Base-by-base conservation (phyloP, 2,329 filamentous ascomycete species). In the Penicillium sp. region DNA sequence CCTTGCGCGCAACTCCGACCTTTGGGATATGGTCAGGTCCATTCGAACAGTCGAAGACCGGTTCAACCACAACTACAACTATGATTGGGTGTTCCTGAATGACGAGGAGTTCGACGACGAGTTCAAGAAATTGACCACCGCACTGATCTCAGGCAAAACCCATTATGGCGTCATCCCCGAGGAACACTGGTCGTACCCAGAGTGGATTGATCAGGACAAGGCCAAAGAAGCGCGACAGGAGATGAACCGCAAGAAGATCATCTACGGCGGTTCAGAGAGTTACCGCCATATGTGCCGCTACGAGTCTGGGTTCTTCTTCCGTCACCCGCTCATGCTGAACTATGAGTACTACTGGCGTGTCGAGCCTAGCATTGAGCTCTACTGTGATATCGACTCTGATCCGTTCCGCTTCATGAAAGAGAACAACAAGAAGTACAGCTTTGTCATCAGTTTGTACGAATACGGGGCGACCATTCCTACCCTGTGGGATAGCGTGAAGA, bases 271-370 rank as follows among this genome's bases (percentile, higher is more conserved):
- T 76, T 96, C 91, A 11, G 79, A 96, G 77, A 96, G 90, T 78
- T 99, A 99, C 80, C 87, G 94, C 61, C 95, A 99, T 81, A 99
- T 99, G 94, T 99, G 94, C 78, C 90, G 94, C 62, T 99, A 96
- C 73, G 94, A 99, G 77, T 97, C 93, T 8, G 94, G 94, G 37
- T 99, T 99, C 83, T 99, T 99, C 83, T 99, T 97, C 85, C 91
- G 89, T 59, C 94, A 99, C 74, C 84, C 86, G 30, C 79, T 97
- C 64, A 92, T 99, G 90, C 78, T 90, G 74, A 91, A 97, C 73
- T 99, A 96, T 77, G 94, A 99, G 72, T 99, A 91, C 85, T 99
- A 99, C 84, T 99, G 94, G 94, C 90, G 95, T 65, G 94, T 99
- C 14, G 94, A 99, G 82, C 94, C 94, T 67, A 94, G 90, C 76